These are phyloP conservation scores for Yamadazyma trypodendri DNA, from an alignment of 1,139 yeast genomes.

Conservation along the genomic window DNA sequence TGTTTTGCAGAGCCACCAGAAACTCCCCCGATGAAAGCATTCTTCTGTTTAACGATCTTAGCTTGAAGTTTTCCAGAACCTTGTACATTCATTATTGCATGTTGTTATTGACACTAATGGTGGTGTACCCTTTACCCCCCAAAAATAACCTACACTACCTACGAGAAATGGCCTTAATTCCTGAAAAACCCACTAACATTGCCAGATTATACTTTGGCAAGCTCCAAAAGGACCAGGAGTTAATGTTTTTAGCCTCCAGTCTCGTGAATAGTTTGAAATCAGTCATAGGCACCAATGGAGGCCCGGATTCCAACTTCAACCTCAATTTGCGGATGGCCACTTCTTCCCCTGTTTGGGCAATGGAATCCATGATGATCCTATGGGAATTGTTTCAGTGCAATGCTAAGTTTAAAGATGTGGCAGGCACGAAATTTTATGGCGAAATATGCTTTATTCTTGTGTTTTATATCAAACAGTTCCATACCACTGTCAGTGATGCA, in stretches of 20 bases:
- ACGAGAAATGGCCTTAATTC: slow-evolving; percentile 41
- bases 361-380: slow-evolving; percentile 57
- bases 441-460: slow-evolving; percentile 56
- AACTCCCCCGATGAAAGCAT: slow-evolving; percentile 35
- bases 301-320: slow-evolving; percentile 5
- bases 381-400: slow-evolving; percentile 85
- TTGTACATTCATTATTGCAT: slow-evolving; percentile 55
- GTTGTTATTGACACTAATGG: slow-evolving; percentile 61
- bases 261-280: slow-evolving; percentile 46
- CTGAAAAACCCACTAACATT: slow-evolving; percentile 41
- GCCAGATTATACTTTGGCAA: slow-evolving; percentile 53
- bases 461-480: slow-evolving; percentile 55
- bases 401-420: slow-evolving; percentile 44
- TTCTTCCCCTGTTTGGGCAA: slow-evolving; percentile 49
- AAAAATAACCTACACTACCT: slow-evolving; percentile 30
- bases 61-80: slow-evolving; percentile 44
- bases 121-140: slow-evolving; percentile 64
- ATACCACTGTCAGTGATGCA: slow-evolving; percentile 24
- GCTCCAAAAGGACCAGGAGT: slow-evolving; percentile 53
- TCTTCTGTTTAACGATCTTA: slow-evolving; percentile 25
- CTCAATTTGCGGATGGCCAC: slow-evolving; percentile 8
- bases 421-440: slow-evolving; percentile 49
- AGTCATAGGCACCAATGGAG: slow-evolving; percentile 29
- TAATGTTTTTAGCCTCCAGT: slow-evolving; percentile 45
- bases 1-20: slow-evolving; percentile 43